Evolutionary conservation across 345 rosid genomes (phyloP), one percentile per base, ranked within the genome.

Genomic region (Lumnitzera racemosa): DNA sequence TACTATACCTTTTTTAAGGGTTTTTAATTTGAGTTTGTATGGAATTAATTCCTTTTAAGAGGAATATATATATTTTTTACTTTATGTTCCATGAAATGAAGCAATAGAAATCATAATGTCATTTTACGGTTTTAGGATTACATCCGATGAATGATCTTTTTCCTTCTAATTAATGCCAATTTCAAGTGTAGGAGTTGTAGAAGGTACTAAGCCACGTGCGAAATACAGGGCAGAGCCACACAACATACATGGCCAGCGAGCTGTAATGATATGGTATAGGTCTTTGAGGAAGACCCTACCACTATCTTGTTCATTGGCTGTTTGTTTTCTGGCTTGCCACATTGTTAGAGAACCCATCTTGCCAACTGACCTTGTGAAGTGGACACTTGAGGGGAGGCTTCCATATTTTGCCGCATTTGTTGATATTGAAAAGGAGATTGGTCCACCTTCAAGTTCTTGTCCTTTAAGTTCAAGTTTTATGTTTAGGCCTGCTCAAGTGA

Each of bases 281-380:
- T 52, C 64, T 57, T 75, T 87, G 72, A 71, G 73, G 75, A 76
- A 74, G 72, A 61, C 56, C 57, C 57, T 88, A 58, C 86, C 91
- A 9, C 67, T 81, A 48, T 71, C 86, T 55, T 76, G 57, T 59
- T 75, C 94, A 56, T 61, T 92, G 6, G 98, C 86, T 15, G 70
- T 89, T 72, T 87, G 80, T 46, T 85, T 79, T 74, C 74, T 89
- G 58, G 90, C 86, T 61, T 87, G 96, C 64, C 89, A 85, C 75
- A 55, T 80, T 66, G 86, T 78, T 15, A 79, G 92, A 73, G 85
- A 81, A 66, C 71, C 90, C 10, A 55, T 89, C 68, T 70, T 89
- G 46, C 88, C 96, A 10, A 79, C 92, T 0, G 95, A 89, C 27
- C 63, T 89, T 15, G 67, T 83, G 51, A 80, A 81, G 70, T 86